Evolutionary conservation across 257 asterid species (phyloP), one percentile per base, ranked within the genome.

Genomic region (Nicotiana sylvestris): DNA sequence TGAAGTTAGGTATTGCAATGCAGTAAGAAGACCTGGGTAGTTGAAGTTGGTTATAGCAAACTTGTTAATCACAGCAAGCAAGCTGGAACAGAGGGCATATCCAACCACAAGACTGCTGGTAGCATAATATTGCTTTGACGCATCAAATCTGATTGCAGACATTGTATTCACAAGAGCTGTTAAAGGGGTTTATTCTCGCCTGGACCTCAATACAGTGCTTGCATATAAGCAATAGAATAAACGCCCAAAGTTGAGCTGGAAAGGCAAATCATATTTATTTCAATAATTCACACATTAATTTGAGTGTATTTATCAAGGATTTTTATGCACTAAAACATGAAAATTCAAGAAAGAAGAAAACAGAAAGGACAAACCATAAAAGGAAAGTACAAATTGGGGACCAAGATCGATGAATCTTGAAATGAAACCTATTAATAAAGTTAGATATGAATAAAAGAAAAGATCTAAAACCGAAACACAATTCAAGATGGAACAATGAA

Each of bases 31-130:
- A 56, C 98, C 98, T 0, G 99, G 98, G 90, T 92, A 96, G 80
- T 93, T 93, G 76, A 96, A 96, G 66, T 91, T 92, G 84, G 98
- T 93, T 21, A 96, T 94, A 80, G 98, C 98, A 72, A 96, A 93
- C 83, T 94, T 96, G 90, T 96, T 94, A 82, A 94, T 96, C 60
- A 96, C 97, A 4, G 98, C 96, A 5, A 94, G 98, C 81, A 96
- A 89, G 86, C 99, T 96, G 33, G 98, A 96, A 78, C 98, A 94
- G 78, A 96, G 88, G 18, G 98, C 99, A 78, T 96, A 96, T n/a
- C 98, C 99, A 9, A 94, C 80, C 56, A 96, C 94, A 66, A 94
- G 88, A 85, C 93, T 94, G 90, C 94, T 94, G 43, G 98, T 95
- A 2, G 96, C 89, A 60, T 92, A 91, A 86, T 86, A 83, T 74